A percentile compares a stretch with the other conserved stretches of the same genome.
These are phyloP conservation scores for Beauveria rudraprayagi DNA, from an alignment of 2,329 filamentous ascomycete species.

Conservation along the genomic window DNA sequence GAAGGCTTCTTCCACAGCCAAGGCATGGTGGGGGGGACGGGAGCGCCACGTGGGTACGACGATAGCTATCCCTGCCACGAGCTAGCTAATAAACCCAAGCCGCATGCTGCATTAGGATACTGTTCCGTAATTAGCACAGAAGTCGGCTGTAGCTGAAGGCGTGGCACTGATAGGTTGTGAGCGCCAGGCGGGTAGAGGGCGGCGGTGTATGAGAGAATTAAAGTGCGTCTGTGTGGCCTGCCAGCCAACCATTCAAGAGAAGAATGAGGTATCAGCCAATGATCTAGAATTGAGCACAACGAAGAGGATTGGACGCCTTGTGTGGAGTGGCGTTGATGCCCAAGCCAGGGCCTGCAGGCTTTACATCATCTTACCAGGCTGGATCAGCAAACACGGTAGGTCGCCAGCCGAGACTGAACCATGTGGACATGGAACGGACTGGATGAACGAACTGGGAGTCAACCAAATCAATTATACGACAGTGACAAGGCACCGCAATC, in stretches of 20 bases:
- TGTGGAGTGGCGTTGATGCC: conserved; percentile 5
- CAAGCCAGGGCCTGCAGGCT: conserved; percentile 6
- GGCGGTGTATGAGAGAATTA: neutral
- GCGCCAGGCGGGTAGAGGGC: neutral
- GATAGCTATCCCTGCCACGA: neutral
- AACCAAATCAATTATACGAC: neutral
- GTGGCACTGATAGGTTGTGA: neutral
- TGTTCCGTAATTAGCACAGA: conserved; percentile 10
- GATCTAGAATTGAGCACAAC: neutral
- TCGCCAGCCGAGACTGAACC: neutral
- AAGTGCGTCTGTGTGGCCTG: neutral
- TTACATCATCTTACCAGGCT: conserved; percentile 1
- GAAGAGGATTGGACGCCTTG: conserved; percentile 3
- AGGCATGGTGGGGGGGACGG: neutral
- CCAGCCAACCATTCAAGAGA: neutral
- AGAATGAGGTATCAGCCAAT: neutral
- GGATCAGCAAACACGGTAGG: neutral
- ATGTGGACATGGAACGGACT: neutral
- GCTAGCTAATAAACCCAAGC: neutral
- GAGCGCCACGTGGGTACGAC: conserved; percentile 12
- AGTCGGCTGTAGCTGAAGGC: neutral
- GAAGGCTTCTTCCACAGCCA: neutral
- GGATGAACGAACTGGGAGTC: conserved; percentile 5
- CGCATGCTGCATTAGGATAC: conserved; percentile 8
- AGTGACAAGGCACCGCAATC: neutral